A percentile compares a stretch with the other conserved stretches of the same genome.
Conservation (phyloP, 495 filamentous ascomycete genomes). For the Hypoxylon cercidicola region DNA sequence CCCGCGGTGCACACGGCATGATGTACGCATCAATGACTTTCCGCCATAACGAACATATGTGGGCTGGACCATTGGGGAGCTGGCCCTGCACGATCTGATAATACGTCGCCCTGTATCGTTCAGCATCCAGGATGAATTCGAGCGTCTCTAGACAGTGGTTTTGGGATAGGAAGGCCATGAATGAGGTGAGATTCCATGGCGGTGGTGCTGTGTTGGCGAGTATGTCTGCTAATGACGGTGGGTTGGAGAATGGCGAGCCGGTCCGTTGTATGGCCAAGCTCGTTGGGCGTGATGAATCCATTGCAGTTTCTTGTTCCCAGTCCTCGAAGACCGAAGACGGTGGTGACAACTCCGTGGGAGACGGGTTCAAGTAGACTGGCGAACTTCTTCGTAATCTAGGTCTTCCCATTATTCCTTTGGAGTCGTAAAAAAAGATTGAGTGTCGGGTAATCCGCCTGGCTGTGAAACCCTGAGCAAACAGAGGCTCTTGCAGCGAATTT, state of each 20-base stretch:
- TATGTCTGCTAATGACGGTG: conserved; percentile 87
- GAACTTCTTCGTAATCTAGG: conserved; percentile 55
- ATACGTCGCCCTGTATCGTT: conserved; percentile 86
- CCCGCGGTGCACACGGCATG: conserved; percentile 78
- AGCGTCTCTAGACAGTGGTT: conserved; percentile 98
- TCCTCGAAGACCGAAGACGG: conserved; percentile 54
- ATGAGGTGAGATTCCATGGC: conserved; percentile 92
- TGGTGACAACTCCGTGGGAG: conserved; percentile 51
- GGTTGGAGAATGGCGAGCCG: conserved; percentile 63
- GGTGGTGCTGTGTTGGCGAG: conserved; percentile 86
- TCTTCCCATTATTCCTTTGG: conserved; percentile 56
- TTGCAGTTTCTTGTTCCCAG: conserved; percentile 56
- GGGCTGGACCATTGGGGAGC: conserved; percentile 66
- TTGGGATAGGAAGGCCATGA: conserved; percentile 96
- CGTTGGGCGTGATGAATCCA: conserved; percentile 57
- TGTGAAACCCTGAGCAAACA: conserved; percentile 41
- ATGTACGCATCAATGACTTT: conserved; percentile 80
- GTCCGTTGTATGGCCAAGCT: conserved; percentile 56
- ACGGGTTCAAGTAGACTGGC: conserved; percentile 51
- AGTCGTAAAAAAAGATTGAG: conserved; percentile 17
- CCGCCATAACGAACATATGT: conserved; percentile 77
- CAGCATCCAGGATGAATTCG: conserved; percentile 96
- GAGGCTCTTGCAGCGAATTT: conserved; percentile 39
- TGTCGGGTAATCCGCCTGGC: conserved; percentile 40
- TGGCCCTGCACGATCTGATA: conserved; percentile 39